Evolutionary conservation across 768 basidiomycete genomes (phyloP).

Genomic region (Scleroderma citrinum): DNA sequence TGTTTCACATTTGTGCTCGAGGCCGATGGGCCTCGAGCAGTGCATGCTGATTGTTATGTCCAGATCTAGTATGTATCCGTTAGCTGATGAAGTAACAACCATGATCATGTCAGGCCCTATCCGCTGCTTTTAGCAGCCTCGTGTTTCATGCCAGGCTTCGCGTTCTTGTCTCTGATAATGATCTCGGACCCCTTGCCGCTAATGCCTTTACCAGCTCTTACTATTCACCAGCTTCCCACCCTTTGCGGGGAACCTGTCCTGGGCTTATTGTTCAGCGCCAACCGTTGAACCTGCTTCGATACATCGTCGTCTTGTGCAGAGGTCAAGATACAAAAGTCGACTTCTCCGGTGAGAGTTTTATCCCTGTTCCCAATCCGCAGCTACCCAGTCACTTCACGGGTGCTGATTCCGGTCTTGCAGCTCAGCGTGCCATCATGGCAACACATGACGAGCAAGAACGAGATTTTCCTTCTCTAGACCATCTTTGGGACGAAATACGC

Average conservation of each 20-base stretch:
- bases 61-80: background rate
- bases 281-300: conserved; percentile 4
- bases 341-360: background rate
- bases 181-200: conserved; percentile 20
- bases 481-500: conserved; percentile 62
- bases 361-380: background rate
- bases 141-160: conserved; percentile 26
- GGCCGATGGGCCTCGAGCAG: conserved; percentile 10
- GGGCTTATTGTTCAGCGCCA: conserved; percentile 14
- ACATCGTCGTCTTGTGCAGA: conserved; percentile 4
- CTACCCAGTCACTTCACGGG: conserved; percentile 5
- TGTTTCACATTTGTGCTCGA: conserved; percentile 12
- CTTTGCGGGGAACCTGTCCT: conserved; percentile 16
- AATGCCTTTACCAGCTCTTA: conserved; percentile 14
- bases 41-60: conserved; percentile 6
- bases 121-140: conserved; percentile 30
- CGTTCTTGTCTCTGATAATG: conserved; percentile 28
- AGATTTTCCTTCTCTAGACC: conserved; percentile 38
- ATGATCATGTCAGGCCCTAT: conserved; percentile 11
- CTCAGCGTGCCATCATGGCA: conserved; percentile 1
- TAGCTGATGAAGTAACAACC: conserved; percentile 22
- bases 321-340: background rate
- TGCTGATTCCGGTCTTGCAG: conserved; percentile 6
- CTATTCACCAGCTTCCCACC: conserved; percentile 11
- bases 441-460: conserved; percentile 14